These are phyloP conservation scores for Lentinus polychrous DNA, from an alignment of 1,284 basidiomycete species.

Conservation along the genomic window DNA sequence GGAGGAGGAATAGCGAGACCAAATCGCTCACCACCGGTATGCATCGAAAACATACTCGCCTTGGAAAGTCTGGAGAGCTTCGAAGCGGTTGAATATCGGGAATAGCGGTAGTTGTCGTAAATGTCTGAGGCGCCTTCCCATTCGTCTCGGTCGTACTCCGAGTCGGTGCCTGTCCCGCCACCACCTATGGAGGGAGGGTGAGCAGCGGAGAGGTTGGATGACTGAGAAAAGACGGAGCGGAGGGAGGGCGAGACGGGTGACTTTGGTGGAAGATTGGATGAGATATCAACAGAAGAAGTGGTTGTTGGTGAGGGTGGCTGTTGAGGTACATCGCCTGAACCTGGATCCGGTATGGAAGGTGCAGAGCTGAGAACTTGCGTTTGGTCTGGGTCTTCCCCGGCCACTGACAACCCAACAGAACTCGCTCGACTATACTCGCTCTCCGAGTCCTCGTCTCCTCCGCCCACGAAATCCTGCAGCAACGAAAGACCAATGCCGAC, in stretches of 20 bases:
- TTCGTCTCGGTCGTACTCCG: constrained; percentile 35
- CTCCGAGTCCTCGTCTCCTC: constrained; percentile 20
- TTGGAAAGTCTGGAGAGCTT: constrained; percentile 29
- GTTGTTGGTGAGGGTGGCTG: background rate
- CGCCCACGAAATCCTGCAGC: constrained; percentile 41
- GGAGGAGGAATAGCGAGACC: constrained; percentile 26
- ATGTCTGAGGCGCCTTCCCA: constrained; percentile 64
- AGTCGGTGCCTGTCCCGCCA: constrained; percentile 14
- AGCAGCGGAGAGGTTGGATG: constrained; percentile 8
- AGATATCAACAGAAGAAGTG: background rate
- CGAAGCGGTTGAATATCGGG: constrained; percentile 48
- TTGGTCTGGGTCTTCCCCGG: background rate
- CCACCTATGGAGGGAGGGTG: background rate
- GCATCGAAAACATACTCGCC: constrained; percentile 16
- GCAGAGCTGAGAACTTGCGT: too few species aligned
- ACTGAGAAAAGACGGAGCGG: constrained; percentile 6
- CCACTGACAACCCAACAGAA: background rate
- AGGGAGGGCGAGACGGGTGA: constrained; percentile 6
- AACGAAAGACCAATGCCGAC: constrained; percentile 63
- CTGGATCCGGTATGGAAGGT: background rate
- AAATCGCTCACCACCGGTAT: constrained; percentile 17
- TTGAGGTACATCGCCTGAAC: background rate
- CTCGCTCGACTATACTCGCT: background rate
- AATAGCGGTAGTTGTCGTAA: constrained; percentile 72
- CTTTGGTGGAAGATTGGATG: constrained; percentile 1